Evolutionary conservation across 2,329 filamentous ascomycete species (phyloP).

Genomic region (Septoria petroselini): DNA sequence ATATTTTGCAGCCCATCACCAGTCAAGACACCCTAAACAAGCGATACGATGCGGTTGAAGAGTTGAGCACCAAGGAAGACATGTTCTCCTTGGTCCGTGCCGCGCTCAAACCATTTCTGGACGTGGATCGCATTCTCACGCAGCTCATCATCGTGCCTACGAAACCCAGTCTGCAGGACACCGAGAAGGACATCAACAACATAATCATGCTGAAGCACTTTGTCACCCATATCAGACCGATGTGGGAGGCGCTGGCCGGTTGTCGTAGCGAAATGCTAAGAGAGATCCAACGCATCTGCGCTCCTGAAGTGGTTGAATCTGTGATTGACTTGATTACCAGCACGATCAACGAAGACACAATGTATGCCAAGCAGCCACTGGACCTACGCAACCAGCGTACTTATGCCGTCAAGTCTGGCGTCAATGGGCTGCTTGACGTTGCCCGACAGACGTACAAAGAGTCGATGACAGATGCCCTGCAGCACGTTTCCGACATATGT

Average conservation of each 20-base stretch:
- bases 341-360: slow-evolving; percentile 76
- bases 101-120: slow-evolving; percentile 72
- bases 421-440: slow-evolving; percentile 83
- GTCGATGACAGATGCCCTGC: slow-evolving; percentile 71
- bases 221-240: slow-evolving; percentile 61
- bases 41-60: slow-evolving; percentile 79
- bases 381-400: slow-evolving; percentile 86
- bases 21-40: slow-evolving; percentile 63
- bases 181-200: slow-evolving; percentile 80
- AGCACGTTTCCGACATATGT: slow-evolving; percentile 66
- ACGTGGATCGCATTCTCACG: slow-evolving; percentile 76
- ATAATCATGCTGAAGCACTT: slow-evolving; percentile 85
- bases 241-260: slow-evolving; percentile 66
- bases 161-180: slow-evolving; percentile 62
- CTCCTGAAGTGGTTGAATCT: slow-evolving; percentile 57
- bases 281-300: slow-evolving; percentile 67
- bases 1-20: slow-evolving; percentile 84
- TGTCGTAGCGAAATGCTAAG: slow-evolving; percentile 63
- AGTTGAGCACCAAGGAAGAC: slow-evolving; percentile 76
- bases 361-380: slow-evolving; percentile 72
- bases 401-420: slow-evolving; percentile 83
- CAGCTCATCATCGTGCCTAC: slow-evolving; percentile 76
- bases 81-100: slow-evolving; percentile 76
- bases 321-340: slow-evolving; percentile 64
- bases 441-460: slow-evolving; percentile 88